Percentiles rank a stretch among this genome's conserved stretches.
Conservation (phyloP, 2,329 filamentous ascomycete species). For the Alternaria sp. region DNA sequence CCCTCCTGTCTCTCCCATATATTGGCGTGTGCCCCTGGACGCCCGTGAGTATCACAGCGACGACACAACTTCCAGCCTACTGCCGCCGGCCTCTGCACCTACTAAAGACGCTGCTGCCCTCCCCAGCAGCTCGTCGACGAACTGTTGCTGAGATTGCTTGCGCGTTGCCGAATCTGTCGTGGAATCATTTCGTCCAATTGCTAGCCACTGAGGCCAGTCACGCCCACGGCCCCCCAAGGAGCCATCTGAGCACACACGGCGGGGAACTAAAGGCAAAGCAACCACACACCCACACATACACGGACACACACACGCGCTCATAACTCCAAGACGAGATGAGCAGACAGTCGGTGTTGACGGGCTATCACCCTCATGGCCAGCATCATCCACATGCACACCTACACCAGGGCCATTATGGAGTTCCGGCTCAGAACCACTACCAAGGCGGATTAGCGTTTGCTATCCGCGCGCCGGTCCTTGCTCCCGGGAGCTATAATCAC, state of each 20-base stretch:
- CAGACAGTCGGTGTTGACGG: conserved; percentile 41
- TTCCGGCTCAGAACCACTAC: conserved; percentile 35
- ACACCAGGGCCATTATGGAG: conserved; percentile 36
- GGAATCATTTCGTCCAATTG: conserved; percentile 45
- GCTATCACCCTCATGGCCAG: conserved; percentile 32
- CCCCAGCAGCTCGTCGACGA: conserved; percentile 48
- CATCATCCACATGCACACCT: conserved; percentile 19
- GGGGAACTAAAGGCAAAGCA: conserved; percentile 21
- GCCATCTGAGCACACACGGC: conserved; percentile 16
- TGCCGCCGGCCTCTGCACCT: conserved; percentile 46
- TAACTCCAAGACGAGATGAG: conserved; percentile 33
- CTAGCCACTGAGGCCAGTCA: conserved; percentile 34
- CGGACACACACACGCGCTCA: conserved; percentile 2
- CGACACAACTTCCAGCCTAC: conserved; percentile 48
- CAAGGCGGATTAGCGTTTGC: conserved; percentile 44
- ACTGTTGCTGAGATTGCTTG: conserved; percentile 33
- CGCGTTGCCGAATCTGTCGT: conserved; percentile 47
- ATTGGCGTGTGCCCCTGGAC: conserved; percentile 51
- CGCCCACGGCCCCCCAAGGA: conserved; percentile 28
- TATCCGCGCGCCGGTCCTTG: conserved; percentile 50
- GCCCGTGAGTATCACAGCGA: conserved; percentile 49
- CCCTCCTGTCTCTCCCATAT: conserved; percentile 50
- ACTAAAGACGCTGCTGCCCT: conserved; percentile 48
- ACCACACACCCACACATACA: conserved; percentile 13
- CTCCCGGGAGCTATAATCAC: conserved; percentile 45